phyloP scores from a whole-genome alignment of 176 grass and related monocot genomes.

The Hordeum marinum region DNA sequence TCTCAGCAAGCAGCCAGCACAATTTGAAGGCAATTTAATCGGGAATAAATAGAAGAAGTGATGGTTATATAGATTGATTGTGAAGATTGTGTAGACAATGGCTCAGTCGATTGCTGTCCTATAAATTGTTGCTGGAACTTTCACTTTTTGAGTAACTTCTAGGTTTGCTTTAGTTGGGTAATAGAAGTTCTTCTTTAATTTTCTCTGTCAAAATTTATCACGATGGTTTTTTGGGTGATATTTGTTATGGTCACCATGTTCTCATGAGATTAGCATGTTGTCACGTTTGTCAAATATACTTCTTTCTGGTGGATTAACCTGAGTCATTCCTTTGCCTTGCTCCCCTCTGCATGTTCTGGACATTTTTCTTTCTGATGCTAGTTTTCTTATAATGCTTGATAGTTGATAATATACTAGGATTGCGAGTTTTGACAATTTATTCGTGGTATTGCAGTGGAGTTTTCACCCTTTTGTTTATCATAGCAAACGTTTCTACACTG shows the following conservation, averaged over 20 bases:
- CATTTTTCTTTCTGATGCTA: neutral
- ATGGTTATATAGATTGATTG: neutral
- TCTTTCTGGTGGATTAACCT: neutral
- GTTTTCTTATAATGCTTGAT: constrained; percentile 2
- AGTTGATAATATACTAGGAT: neutral
- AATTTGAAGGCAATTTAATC: neutral
- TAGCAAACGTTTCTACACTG: constrained; percentile 92
- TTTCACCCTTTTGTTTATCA: constrained; percentile 98
- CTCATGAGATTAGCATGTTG: neutral
- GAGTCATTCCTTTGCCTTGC: neutral
- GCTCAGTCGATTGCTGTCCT: neutral
- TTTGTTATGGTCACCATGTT: neutral
- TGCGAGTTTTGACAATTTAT: constrained; percentile 6
- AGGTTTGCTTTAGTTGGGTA: neutral
- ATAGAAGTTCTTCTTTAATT: neutral
- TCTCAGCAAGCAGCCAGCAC: neutral
- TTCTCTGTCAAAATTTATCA: neutral
- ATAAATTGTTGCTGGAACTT: neutral
- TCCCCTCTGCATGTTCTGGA: neutral
- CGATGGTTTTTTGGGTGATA: neutral
- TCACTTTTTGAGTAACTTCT: neutral
- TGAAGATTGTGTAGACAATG: constrained; percentile 1
- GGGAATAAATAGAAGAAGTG: neutral
- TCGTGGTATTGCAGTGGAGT: constrained; percentile 69
- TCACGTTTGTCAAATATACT: neutral